Conservation (phyloP, 225 moss, liverwort and hornwort genomes). For the Sphagnum contortum region DNA sequence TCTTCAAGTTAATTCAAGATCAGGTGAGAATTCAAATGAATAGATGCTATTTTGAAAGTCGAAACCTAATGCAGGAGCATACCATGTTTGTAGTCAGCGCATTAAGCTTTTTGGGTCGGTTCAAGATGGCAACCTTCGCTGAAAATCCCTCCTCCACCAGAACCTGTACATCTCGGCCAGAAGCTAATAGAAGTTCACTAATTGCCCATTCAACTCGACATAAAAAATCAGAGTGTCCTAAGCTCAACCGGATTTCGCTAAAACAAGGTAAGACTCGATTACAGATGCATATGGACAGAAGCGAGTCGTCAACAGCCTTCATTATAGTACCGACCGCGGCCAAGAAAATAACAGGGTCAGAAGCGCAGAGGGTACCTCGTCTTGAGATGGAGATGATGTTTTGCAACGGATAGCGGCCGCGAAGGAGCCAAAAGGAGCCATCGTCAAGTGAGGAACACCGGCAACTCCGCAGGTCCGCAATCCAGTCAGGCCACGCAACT, state of each 20-base stretch:
- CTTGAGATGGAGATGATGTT: slow-evolving; percentile 18
- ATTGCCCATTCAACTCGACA: no score
- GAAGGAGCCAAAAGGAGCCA: slow-evolving; percentile 1
- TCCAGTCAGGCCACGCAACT: no score
- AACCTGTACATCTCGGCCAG: slow-evolving; percentile 34
- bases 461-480: no score
- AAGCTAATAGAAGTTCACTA: no score
- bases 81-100: slow-evolving; percentile 62
- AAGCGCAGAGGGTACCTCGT: slow-evolving; percentile 19
- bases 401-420: slow-evolving; percentile 35
- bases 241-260: neutral
- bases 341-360: no score
- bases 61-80: neutral
- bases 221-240: neutral
- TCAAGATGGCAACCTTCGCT: slow-evolving; percentile 73
- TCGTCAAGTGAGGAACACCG: no score
- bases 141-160: slow-evolving; percentile 77
- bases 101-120: slow-evolving; percentile 88
- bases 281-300: neutral
- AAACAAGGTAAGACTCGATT: neutral
- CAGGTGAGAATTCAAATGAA: neutral
- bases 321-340: neutral
- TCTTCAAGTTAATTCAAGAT: no score
- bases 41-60: neutral
- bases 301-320: neutral